phyloP scores from a whole-genome alignment of 345 rosid species.

The Xanthoceras sorbifolium region DNA sequence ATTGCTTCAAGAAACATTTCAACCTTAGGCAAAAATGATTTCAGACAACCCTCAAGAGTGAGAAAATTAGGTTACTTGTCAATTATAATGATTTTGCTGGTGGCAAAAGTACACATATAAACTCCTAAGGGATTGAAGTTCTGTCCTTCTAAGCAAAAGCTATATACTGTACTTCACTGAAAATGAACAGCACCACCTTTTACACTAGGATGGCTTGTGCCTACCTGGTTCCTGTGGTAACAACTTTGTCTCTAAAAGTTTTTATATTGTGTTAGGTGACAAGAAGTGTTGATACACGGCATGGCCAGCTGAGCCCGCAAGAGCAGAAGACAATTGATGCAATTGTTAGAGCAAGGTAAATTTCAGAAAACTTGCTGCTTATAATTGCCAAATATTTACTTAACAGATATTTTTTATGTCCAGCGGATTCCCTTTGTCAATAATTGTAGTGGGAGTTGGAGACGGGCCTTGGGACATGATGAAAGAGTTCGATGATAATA shows the following conservation, averaged over 20 bases:
- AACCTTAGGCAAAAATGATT: neutral
- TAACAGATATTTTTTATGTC: conserved; percentile 23
- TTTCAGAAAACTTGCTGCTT: conserved; percentile 13
- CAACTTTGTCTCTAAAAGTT: neutral
- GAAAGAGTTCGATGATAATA: conserved; percentile 94
- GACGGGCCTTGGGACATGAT: conserved; percentile 98
- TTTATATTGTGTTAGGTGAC: conserved; percentile 54
- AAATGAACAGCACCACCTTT: neutral
- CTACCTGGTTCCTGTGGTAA: neutral
- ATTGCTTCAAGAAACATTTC: neutral
- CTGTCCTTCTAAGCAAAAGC: neutral
- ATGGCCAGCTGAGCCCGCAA: conserved; percentile 72
- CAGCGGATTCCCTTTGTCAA: conserved; percentile 84
- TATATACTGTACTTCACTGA: neutral
- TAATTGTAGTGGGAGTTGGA: conserved; percentile 89
- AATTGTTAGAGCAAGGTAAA: conserved; percentile 87
- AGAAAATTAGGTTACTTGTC: neutral
- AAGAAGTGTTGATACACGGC: conserved; percentile 70
- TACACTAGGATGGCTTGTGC: neutral
- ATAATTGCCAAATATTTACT: conserved; percentile 1
- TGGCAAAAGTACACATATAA: too few species aligned
- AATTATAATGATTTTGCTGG: too few species aligned
- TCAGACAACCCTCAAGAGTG: neutral
- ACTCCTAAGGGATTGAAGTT: neutral
- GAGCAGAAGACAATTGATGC: conserved; percentile 81